Base-by-base conservation (phyloP, 2,329 filamentous ascomycete species). In the Claviceps pazoutovae region DNA sequence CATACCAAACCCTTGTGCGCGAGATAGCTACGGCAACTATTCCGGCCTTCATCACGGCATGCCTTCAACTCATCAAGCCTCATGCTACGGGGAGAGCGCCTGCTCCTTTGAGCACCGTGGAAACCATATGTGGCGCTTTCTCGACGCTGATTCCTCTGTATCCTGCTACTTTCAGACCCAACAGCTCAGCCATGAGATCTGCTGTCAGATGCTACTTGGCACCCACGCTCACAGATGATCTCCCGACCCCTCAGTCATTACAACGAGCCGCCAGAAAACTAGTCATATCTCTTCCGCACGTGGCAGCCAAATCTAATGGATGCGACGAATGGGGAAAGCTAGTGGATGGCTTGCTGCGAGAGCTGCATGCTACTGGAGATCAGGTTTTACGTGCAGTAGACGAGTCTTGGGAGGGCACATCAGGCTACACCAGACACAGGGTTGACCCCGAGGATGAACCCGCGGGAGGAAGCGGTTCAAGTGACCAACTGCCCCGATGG, bases 11-110 rank as follows among this genome's bases (percentile, higher is more conserved):
- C 8, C 73, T 96, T 50, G 75, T 91, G 45, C 79, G 91, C 59
- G 90, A 96, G 64, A 87, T 96, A 55, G 90, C 86, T 1, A 95
- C 89, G 0, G 88, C 88, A 2, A 86, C 81, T 3, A 71, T 96
- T 19, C 81, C 87, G 1, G 71, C 77, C 1, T 95, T 91, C 60
- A 76, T 90, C 46, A 82, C 79, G 0, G 75, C 84, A 3, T 88
- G 85, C 59, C 67, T 95, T 45, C 81, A 84, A 59, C 73, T 91
- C 45, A 68, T 78, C 62, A 73, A 80, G 57, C 64, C 69, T 0
- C 64, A 70, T 0, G 65, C 71, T 2, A 52, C 60, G 9, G 60
- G 54, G 14, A 58, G 60, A 41, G 50, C 54, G 8, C 49, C 58
- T 1, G 53, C 68, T 13, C 74, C 73, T 47, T 62, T 63, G 55